A percentile compares a stretch with the other conserved stretches of the same genome.
phyloP scores from a whole-genome alignment of 164 flowering plant genomes.

The Echeveria elegans region DNA sequence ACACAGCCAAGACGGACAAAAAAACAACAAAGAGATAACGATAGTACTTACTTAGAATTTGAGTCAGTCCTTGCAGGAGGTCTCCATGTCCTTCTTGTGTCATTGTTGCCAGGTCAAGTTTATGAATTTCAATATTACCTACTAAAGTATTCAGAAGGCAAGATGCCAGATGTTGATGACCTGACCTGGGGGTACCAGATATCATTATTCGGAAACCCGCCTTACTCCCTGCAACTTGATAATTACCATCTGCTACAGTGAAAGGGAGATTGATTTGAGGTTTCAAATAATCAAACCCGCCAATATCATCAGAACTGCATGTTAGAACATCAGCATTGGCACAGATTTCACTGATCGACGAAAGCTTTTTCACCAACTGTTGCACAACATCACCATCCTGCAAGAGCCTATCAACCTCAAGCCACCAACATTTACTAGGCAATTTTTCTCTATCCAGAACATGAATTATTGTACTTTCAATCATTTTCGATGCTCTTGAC shows the following conservation, averaged over 20 bases:
- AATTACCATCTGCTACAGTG: constrained; percentile 21
- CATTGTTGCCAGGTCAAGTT: constrained; percentile 80
- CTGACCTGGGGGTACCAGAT: constrained; percentile 71
- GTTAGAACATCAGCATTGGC: neutral
- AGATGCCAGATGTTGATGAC: constrained; percentile 83
- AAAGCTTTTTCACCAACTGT: constrained; percentile 49
- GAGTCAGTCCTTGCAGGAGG: constrained; percentile 58
- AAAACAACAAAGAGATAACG: neutral
- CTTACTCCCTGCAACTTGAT: constrained; percentile 23
- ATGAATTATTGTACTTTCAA: constrained; percentile 41
- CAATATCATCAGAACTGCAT: constrained; percentile 10
- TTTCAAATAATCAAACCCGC: constrained; percentile 15
- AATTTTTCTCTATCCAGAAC: constrained; percentile 42
- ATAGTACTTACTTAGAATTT: constrained; percentile 50
- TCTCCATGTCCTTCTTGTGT: constrained; percentile 91
- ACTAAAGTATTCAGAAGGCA: constrained; percentile 76
- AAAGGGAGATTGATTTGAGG: constrained; percentile 15
- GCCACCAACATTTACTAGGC: constrained; percentile 50
- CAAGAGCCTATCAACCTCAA: constrained; percentile 37
- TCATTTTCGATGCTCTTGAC: constrained; percentile 38
- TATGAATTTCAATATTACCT: constrained; percentile 64
- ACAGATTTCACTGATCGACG: constrained; percentile 19
- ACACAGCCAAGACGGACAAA: neutral
- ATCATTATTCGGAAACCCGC: constrained; percentile 66
- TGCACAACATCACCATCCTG: constrained; percentile 39